These are phyloP conservation scores for Tetradesmus lagerheimii DNA, from an alignment of 139 green algal species.

Conservation along the genomic window DNA sequence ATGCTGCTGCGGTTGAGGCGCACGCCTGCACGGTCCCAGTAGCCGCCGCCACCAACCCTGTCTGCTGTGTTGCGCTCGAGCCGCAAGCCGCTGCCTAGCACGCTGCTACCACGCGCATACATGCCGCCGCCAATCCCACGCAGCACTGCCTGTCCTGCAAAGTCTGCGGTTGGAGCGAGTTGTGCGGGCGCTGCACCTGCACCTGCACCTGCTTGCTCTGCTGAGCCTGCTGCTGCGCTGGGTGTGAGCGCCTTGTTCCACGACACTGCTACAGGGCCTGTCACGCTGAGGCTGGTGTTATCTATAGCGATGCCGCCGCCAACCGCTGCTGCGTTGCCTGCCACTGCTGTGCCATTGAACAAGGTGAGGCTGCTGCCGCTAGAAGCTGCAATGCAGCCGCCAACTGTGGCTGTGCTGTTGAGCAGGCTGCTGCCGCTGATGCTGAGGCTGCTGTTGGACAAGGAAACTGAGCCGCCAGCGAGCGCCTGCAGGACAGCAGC, in stretches of 20 bases:
- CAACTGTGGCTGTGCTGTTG: conserved; percentile 42
- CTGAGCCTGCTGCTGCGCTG: background rate
- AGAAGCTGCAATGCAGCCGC: conserved; percentile 15
- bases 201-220: background rate
- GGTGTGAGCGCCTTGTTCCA: conserved; percentile 21
- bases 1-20: background rate
- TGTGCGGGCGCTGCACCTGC: background rate
- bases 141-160: conserved; percentile 17
- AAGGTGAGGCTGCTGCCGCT: conserved; percentile 28
- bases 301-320: conserved; percentile 24
- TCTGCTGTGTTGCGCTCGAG: conserved; percentile 36
- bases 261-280: background rate
- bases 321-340: conserved; percentile 40
- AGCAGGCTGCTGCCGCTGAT: conserved; percentile 27
- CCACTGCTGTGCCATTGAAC: conserved; percentile 38
- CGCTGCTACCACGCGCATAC: background rate
- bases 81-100: background rate
- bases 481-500: conserved; percentile 27
- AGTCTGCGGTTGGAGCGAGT: background rate
- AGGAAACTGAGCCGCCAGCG: conserved; percentile 5
- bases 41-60: conserved; percentile 31
- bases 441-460: conserved; percentile 11
- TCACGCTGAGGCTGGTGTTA: conserved; percentile 4
- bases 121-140: conserved; percentile 30
- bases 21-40: background rate